These are phyloP conservation scores for Mariannaea sp. DNA, from an alignment of 2,329 filamentous ascomycete species.

Conservation along the genomic window DNA sequence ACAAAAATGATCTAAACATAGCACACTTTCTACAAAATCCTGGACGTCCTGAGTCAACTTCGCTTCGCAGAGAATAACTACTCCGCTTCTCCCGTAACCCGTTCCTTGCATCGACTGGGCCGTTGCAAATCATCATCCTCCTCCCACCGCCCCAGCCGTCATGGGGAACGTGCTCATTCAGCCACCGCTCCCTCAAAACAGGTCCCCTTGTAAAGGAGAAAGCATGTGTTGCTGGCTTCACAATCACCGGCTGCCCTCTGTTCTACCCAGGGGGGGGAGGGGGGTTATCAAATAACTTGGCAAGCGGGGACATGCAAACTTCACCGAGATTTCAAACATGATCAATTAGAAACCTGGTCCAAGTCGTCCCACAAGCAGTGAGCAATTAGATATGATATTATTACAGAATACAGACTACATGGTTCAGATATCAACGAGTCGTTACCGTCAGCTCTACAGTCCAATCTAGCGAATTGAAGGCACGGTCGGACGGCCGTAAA, in stretches of 20 bases:
- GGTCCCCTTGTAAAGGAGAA: slow-evolving; percentile 7
- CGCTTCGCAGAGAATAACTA: no score
- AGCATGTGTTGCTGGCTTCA: slow-evolving; percentile 1
- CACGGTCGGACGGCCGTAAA: no score
- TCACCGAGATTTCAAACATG: slow-evolving; percentile 11
- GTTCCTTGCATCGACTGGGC: background rate
- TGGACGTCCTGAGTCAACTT: no score
- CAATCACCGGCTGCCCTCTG: background rate
- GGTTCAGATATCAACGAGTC: slow-evolving; percentile 8
- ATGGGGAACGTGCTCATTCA: slow-evolving; percentile 4
- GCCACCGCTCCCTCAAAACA: background rate
- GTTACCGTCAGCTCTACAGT: background rate
- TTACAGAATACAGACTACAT: background rate
- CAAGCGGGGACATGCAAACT: background rate
- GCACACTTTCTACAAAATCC: no score
- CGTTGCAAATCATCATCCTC: no score
- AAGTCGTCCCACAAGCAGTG: slow-evolving; percentile 6
- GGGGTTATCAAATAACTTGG: no score
- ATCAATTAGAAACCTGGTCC: background rate
- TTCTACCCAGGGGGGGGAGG: no score
- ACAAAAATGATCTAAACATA: no score
- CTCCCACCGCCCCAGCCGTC: slow-evolving; percentile 1
- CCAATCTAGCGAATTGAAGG: background rate
- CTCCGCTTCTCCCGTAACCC: background rate
- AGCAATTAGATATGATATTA: no score